Percentiles rank a stretch among this genome's conserved stretches.
Conservation (phyloP, 768 basidiomycete species). For the Butyriboletus loyo region DNA sequence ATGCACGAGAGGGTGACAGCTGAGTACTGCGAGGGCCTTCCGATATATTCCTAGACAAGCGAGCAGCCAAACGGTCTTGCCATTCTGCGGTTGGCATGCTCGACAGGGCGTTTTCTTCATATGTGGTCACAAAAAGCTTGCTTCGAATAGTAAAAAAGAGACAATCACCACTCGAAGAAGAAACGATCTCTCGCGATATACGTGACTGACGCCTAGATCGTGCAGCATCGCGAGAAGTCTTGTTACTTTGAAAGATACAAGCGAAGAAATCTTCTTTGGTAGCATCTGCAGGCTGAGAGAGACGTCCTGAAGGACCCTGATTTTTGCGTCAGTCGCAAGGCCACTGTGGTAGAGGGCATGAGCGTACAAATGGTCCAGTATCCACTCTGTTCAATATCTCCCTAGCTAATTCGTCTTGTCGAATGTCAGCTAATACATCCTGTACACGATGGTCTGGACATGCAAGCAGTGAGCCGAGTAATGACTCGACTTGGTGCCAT, state of each 20-base stretch:
- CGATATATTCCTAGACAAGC: slow-evolving; percentile 38
- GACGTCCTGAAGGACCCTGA: slow-evolving; percentile 69
- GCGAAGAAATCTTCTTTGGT: slow-evolving; percentile 80
- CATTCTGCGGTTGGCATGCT: slow-evolving; percentile 70
- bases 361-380: slow-evolving; percentile 70
- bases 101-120: slow-evolving; percentile 53
- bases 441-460: slow-evolving; percentile 66
- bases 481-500: slow-evolving; percentile 88
- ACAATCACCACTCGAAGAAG: slow-evolving; percentile 55
- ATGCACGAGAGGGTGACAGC: slow-evolving; percentile 25
- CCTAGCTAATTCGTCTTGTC: slow-evolving; percentile 70
- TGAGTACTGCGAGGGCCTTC: slow-evolving; percentile 7
- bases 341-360: background rate
- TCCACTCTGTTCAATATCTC: slow-evolving; percentile 78
- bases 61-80: slow-evolving; percentile 69
- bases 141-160: background rate
- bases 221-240: slow-evolving; percentile 51
- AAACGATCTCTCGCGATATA: slow-evolving; percentile 76
- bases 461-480: slow-evolving; percentile 79
- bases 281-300: slow-evolving; percentile 55
- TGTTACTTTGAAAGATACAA: slow-evolving; percentile 62
- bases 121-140: slow-evolving; percentile 4
- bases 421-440: slow-evolving; percentile 57
- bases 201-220: slow-evolving; percentile 71
- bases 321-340: slow-evolving; percentile 4